Evolutionary conservation across 148 eudicot species (phyloP).

Genomic region (Fagopyrum esculentum): DNA sequence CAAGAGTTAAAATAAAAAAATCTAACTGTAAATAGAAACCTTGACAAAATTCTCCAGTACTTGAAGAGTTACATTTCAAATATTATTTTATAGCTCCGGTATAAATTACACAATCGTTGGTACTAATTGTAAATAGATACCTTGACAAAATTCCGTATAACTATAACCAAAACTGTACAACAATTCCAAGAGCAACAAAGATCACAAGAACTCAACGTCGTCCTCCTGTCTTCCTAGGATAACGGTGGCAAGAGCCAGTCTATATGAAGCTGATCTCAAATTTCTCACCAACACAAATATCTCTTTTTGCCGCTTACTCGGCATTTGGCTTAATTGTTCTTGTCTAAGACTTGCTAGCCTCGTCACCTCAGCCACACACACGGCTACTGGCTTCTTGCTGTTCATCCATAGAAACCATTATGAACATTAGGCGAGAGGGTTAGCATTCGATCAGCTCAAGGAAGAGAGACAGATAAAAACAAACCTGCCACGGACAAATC

Average conservation of each 20-base stretch:
- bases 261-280: conserved; percentile 75
- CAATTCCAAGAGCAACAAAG: neutral
- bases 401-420: neutral
- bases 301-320: conserved; percentile 52
- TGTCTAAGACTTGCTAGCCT: conserved; percentile 60
- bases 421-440: neutral
- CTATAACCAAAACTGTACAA: neutral
- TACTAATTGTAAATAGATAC: too few species aligned
- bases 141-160: too few species aligned
- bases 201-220: conserved; percentile 45
- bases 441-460: too few species aligned
- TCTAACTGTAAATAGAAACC: too few species aligned
- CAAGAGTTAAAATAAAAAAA: too few species aligned
- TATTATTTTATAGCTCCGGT: too few species aligned
- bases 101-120: too few species aligned
- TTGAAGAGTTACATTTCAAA: too few species aligned
- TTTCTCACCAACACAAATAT: conserved; percentile 80
- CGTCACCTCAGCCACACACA: conserved; percentile 63
- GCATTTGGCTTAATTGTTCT: conserved; percentile 64
- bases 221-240: conserved; percentile 59
- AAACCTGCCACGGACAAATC: conserved; percentile 90
- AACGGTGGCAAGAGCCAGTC: conserved; percentile 73
- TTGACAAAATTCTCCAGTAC: too few species aligned
- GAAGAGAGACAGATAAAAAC: neutral
- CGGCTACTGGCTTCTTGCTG: conserved; percentile 80